Conservation (phyloP, 139 green algal species). For the Penium margaritaceum region DNA sequence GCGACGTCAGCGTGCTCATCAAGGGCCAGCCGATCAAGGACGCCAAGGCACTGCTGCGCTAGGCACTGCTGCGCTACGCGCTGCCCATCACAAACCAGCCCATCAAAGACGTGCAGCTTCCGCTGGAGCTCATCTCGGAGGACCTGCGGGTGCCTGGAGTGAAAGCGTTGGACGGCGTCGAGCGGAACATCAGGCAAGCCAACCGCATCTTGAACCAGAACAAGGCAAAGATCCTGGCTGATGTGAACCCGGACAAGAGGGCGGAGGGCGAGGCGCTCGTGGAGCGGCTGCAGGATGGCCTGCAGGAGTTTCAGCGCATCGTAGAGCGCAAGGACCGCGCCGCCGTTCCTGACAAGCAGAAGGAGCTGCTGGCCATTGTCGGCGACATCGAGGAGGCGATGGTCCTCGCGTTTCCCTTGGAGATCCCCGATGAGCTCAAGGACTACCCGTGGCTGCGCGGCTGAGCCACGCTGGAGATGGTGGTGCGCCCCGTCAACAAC, state of each 20-base stretch:
- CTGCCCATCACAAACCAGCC: conserved; percentile 88
- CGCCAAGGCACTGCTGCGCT: conserved; percentile 76
- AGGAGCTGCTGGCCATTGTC: conserved; percentile 74
- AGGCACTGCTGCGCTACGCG: too few relatives aligned
- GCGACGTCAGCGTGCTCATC: conserved; percentile 34
- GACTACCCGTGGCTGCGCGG: conserved; percentile 85
- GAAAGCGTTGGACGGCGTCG: conserved; percentile 30
- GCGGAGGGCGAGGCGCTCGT: conserved; percentile 41
- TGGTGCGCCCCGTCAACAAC: conserved; percentile 61
- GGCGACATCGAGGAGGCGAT: conserved; percentile 75
- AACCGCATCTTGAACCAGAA: conserved; percentile 54
- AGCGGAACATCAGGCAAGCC: conserved; percentile 59
- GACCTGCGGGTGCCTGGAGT: conserved; percentile 72
- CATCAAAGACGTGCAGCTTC: conserved; percentile 76
- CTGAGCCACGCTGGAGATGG: conserved; percentile 84
- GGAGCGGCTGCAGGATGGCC: conserved; percentile 47
- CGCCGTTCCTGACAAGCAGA: conserved; percentile 58
- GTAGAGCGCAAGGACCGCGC: conserved; percentile 79
- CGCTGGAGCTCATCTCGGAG: conserved; percentile 82
- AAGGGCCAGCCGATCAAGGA: conserved; percentile 67
- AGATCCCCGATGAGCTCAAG: conserved; percentile 78
- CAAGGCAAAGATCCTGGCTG: conserved; percentile 48
- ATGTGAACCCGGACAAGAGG: conserved; percentile 17
- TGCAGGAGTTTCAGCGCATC: conserved; percentile 65
- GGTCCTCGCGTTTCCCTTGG: conserved; percentile 85